Base-by-base conservation (phyloP, 2,329 filamentous ascomycete species). In the Rhinocladiella mackenziei region DNA sequence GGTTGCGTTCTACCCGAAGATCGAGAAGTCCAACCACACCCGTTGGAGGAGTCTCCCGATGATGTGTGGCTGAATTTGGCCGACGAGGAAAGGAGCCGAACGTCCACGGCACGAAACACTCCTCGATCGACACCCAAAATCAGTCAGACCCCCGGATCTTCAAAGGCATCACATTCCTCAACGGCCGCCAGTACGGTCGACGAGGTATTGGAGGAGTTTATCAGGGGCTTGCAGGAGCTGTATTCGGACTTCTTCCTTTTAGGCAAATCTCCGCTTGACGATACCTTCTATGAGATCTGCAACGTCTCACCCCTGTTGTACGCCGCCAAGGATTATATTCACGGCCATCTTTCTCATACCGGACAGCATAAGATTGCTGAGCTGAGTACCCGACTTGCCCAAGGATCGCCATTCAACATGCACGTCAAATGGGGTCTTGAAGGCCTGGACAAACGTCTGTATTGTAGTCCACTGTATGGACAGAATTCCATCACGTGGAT, bases 221-320 rank as follows among this genome's bases (percentile, higher is more conserved):
- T 56, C 32, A 45, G 34, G 17, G 49, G 42, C 28, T 40, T 60
- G 15, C 54, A 58, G 22, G 41, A 50, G 17, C 42, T 62, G 23
- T 60, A 62, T 43, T 55, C 54, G 20, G 51, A 61, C 29, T 61
- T 55, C 26, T 61, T 61, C 44, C 51, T 60, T 29, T 52, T 61
- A 25, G 53, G 50, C 23, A 48, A 52, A 34, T 54, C 52, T 17
- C 53, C 50, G n/a, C 45, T 57, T 19, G 52, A 56, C 28, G 53
- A 55, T 13, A 41, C 42, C 9, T 51, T 51, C 34, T 62, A 58
- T 29, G 58, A 60, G 39, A 60, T 62, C 18, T 59, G 57, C 43
- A 58, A 61, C 43, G 54, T 62, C 17, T 61, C 58, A 30, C 53
- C 53, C 10, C 48, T 45, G 13, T 35, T 61, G 17, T 50, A 52